Conservation (phyloP, 2,329 filamentous ascomycete genomes). For the Paracamarosporium sp. region DNA sequence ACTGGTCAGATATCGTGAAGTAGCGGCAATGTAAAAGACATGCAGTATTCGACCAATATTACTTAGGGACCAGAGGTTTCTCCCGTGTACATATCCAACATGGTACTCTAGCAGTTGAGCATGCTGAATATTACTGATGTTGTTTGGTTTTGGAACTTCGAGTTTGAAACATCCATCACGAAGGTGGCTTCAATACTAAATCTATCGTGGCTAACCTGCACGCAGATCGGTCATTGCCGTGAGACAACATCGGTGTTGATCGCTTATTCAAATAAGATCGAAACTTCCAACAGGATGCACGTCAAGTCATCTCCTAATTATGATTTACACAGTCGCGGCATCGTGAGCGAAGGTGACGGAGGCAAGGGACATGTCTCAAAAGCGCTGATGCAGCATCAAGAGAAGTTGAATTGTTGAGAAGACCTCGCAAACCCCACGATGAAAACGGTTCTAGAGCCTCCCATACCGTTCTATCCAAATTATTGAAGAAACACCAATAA, state of each 20-base stretch:
- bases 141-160: neutral
- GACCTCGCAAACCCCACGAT: neutral
- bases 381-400: neutral
- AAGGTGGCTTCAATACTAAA: neutral
- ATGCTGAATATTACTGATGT: neutral
- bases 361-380: too few species aligned
- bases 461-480: neutral
- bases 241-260: neutral
- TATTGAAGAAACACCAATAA: neutral
- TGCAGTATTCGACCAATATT: neutral
- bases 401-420: neutral
- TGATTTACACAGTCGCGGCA: too few species aligned
- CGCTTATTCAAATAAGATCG: neutral
- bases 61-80: neutral
- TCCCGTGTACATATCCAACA: neutral
- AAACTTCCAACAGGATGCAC: too few species aligned
- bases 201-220: neutral
- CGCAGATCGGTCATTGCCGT: neutral
- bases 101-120: neutral
- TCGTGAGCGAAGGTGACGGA: too few species aligned
- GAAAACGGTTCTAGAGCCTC: neutral
- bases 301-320: too few species aligned
- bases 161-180: neutral
- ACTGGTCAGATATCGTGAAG: constrained; percentile 43
- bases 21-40: neutral